A percentile compares a stretch with the other conserved stretches of the same genome.
Evolutionary conservation across 2,329 filamentous ascomycete species (phyloP).

Genomic region (Fusarium dlaminii): DNA sequence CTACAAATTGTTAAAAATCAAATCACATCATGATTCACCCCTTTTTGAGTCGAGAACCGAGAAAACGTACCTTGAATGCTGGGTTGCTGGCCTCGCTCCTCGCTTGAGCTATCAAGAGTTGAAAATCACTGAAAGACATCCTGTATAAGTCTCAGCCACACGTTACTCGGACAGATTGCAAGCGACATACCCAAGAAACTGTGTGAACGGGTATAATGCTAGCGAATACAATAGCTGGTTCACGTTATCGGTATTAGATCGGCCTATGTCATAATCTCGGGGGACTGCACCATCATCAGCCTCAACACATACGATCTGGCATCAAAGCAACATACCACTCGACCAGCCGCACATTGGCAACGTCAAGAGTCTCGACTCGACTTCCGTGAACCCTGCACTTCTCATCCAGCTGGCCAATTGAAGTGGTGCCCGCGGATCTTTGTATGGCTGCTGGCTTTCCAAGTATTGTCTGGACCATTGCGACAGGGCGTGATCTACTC

Average conservation of each 20-base stretch:
- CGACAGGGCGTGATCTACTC: constrained; percentile 69
- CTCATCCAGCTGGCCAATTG: constrained; percentile 67
- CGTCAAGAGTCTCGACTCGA: constrained; percentile 72
- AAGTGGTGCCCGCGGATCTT: constrained; percentile 72
- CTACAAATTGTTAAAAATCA: constrained; percentile 45
- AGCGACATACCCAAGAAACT: constrained; percentile 55
- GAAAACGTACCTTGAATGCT: constrained; percentile 61
- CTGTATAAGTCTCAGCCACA: constrained; percentile 47
- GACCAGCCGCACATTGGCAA: constrained; percentile 77
- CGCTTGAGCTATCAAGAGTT: constrained; percentile 66
- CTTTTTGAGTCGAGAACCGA: background rate
- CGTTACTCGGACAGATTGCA: background rate
- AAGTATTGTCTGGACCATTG: constrained; percentile 75
- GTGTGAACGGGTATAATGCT: constrained; percentile 65
- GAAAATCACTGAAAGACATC: constrained; percentile 66
- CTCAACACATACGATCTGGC: background rate
- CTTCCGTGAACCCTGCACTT: constrained; percentile 72
- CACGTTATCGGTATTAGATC: constrained; percentile 63
- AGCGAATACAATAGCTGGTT: constrained; percentile 64
- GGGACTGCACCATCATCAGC: constrained; percentile 51
- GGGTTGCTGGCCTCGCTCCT: constrained; percentile 62
- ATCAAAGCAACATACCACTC: constrained; percentile 58
- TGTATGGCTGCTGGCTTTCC: constrained; percentile 67
- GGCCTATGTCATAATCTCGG: constrained; percentile 63
- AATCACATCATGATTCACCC: constrained; percentile 5